Evolutionary conservation across 139 green algal genomes (phyloP).

Genomic region (Chlamydomonas sphaeroides): DNA sequence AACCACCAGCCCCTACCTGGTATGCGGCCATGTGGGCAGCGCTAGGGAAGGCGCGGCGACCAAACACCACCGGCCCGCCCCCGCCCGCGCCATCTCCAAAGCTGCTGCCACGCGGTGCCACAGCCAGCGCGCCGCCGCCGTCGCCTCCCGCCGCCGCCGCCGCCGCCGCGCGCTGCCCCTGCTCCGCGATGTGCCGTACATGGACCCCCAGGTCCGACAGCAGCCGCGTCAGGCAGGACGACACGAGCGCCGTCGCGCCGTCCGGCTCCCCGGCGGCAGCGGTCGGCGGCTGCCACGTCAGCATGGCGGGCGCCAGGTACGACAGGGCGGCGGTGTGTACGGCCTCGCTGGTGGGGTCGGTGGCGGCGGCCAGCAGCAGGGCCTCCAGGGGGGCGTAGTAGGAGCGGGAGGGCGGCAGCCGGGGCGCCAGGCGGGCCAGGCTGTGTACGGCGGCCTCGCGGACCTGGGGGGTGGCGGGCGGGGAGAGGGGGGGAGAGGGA

Average conservation of each 20-base stretch:
- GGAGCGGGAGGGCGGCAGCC: slow-evolving; percentile 36
- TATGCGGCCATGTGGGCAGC: background rate
- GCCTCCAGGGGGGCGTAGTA: slow-evolving; percentile 46
- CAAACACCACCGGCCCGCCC: background rate
- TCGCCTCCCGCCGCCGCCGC: too few relatives aligned
- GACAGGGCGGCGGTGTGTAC: slow-evolving; percentile 23
- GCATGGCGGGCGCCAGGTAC: slow-evolving; percentile 44
- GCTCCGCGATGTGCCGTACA: background rate
- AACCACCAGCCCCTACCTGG: too few relatives aligned
- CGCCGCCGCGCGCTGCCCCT: background rate
- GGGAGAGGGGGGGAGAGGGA: too few relatives aligned
- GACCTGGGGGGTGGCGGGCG: too few relatives aligned
- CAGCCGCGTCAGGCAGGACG: slow-evolving; percentile 30
- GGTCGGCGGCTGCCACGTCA: slow-evolving; percentile 28
- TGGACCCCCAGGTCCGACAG: slow-evolving; percentile 2
- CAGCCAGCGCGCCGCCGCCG: background rate
- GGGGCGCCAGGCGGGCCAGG: slow-evolving; percentile 23
- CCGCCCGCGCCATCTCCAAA: too few relatives aligned
- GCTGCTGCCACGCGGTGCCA: too few relatives aligned
- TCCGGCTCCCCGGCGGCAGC: too few relatives aligned
- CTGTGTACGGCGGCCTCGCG: slow-evolving; percentile 30
- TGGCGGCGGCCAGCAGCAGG: slow-evolving; percentile 34
- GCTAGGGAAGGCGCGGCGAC: slow-evolving; percentile 3
- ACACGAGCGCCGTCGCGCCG: background rate
- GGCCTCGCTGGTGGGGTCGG: slow-evolving; percentile 27